Conservation (phyloP, 768 basidiomycete species). For the Asterophora lycoperdoides region DNA sequence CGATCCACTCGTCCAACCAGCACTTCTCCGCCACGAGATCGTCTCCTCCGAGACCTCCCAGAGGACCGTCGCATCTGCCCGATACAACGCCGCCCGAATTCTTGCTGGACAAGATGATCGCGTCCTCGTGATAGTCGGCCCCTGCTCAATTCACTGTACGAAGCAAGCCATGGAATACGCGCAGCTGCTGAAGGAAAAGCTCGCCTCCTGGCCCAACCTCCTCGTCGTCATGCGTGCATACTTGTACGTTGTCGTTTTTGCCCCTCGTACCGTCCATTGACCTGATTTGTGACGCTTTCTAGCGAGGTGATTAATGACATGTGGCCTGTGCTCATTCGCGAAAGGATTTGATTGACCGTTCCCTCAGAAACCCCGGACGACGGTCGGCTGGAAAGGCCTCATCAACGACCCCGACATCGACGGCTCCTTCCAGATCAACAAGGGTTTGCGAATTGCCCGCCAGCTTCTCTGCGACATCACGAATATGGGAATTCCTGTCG, state of each 20-base stretch:
- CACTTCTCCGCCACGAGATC: too few relatives aligned
- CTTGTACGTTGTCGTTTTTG: slow-evolving; percentile 85
- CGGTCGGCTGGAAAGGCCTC: too few relatives aligned
- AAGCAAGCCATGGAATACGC: too few relatives aligned
- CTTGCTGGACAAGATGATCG: slow-evolving; percentile 80
- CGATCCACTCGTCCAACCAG: too few relatives aligned
- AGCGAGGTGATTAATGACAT: too few relatives aligned
- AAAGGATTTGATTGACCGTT: too few relatives aligned
- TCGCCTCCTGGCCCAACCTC: too few relatives aligned
- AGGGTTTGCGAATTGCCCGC: slow-evolving; percentile 84
- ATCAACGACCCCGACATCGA: too few relatives aligned
- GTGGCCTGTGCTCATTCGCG: too few relatives aligned
- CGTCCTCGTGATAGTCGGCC: slow-evolving; percentile 94
- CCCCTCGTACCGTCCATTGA: slow-evolving; percentile 27
- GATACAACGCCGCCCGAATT: slow-evolving; percentile 74
- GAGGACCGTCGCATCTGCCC: slow-evolving; percentile 73
- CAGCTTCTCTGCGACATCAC: slow-evolving; percentile 91
- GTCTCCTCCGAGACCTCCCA: slow-evolving; percentile 58
- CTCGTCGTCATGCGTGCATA: slow-evolving; percentile 98
- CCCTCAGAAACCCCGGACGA: too few relatives aligned
- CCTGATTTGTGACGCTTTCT: too few relatives aligned
- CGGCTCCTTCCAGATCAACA: slow-evolving; percentile 94
- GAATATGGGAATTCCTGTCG: slow-evolving; percentile 85
- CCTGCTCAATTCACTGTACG: slow-evolving; percentile 93
- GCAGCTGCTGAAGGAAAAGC: too few relatives aligned